A percentile compares a stretch with the other conserved stretches of the same genome.
These are phyloP conservation scores for Pholiota conissans DNA, from an alignment of 768 basidiomycete genomes.

Conservation along the genomic window DNA sequence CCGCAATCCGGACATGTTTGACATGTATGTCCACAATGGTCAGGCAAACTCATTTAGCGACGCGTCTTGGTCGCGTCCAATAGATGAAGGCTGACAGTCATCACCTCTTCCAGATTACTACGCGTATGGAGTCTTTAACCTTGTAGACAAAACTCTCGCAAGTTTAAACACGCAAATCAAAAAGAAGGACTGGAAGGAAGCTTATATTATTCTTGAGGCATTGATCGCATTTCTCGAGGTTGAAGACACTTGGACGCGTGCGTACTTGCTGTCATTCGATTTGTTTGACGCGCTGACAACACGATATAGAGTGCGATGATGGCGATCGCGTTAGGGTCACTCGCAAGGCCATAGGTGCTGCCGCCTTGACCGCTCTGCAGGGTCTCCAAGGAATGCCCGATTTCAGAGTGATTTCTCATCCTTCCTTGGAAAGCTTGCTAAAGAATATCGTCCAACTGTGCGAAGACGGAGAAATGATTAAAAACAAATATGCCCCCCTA, in stretches of 20 bases:
- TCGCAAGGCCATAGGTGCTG: slow-evolving; percentile 34
- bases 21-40: slow-evolving; percentile 38
- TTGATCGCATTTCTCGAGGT: slow-evolving; percentile 31
- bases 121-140: slow-evolving; percentile 31
- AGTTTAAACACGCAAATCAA: slow-evolving; percentile 28
- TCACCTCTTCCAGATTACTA: slow-evolving; percentile 28
- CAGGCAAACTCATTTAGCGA: too few species aligned
- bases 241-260: slow-evolving; percentile 32
- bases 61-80: too few species aligned
- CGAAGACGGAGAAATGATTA: slow-evolving; percentile 21
- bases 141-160: slow-evolving; percentile 32
- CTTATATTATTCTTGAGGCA: slow-evolving; percentile 31
- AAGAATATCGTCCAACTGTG: slow-evolving; percentile 26
- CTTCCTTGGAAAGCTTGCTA: slow-evolving; percentile 33
- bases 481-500: slow-evolving; percentile 26
- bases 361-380: slow-evolving; percentile 31
- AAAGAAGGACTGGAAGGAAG: slow-evolving; percentile 34
- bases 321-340: slow-evolving; percentile 29
- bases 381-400: slow-evolving; percentile 28
- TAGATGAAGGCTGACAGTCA: too few species aligned
- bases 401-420: slow-evolving; percentile 29
- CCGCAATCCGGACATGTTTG: slow-evolving; percentile 31
- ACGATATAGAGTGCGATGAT: slow-evolving; percentile 31
- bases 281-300: neutral
- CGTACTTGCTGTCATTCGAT: slow-evolving; percentile 8